phyloP scores from a whole-genome alignment of 306 rosid genomes.

The Quercus robur region DNA sequence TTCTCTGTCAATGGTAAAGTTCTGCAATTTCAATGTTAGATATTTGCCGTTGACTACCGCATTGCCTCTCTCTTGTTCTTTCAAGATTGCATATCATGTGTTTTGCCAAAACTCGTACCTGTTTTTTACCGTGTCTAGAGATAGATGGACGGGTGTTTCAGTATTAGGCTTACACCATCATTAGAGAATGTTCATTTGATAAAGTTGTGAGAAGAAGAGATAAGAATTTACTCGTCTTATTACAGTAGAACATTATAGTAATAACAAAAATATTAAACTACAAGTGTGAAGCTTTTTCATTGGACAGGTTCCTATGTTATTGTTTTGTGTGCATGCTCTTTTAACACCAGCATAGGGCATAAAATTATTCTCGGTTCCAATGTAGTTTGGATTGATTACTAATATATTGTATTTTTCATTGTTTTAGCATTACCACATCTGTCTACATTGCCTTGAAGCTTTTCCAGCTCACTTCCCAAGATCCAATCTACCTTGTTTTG shows the following conservation, averaged over 20 bases:
- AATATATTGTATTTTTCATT: conserved; percentile 4
- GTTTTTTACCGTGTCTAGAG: neutral
- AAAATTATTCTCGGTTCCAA: neutral
- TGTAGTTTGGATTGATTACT: conserved; percentile 9
- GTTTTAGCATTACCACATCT: conserved; percentile 59
- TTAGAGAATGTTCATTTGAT: neutral
- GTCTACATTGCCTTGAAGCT: conserved; percentile 60
- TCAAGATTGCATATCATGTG: neutral
- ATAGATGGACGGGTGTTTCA: neutral
- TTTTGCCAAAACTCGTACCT: neutral
- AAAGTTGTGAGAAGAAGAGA: neutral
- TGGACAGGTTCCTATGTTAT: neutral
- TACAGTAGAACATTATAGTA: neutral
- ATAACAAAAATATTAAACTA: neutral
- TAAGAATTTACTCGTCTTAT: neutral
- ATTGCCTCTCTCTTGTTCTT: neutral
- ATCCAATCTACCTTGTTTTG: conserved; percentile 60
- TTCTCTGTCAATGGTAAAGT: neutral
- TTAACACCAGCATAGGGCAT: neutral
- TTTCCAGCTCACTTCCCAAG: conserved; percentile 55
- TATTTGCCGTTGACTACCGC: neutral
- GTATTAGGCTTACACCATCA: neutral
- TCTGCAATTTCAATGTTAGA: neutral
- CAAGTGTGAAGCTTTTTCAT: neutral
- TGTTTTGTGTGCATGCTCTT: neutral